Percentiles rank a stretch among this genome's conserved stretches.
These are phyloP conservation scores for Epichloe amarillans DNA, from an alignment of 2,329 filamentous ascomycete genomes.

Conservation along the genomic window DNA sequence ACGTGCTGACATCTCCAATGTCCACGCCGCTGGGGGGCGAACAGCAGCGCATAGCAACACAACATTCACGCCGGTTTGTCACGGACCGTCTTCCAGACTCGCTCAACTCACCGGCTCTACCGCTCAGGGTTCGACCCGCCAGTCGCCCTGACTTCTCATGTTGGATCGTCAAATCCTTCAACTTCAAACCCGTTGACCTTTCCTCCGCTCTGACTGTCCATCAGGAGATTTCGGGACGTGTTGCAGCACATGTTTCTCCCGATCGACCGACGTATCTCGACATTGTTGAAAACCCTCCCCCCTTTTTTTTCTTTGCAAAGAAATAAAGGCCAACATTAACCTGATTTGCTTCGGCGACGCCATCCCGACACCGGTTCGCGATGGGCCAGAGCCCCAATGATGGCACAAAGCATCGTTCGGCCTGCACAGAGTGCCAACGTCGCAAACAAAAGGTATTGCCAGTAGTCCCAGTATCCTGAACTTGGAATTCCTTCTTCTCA, in stretches of 20 bases:
- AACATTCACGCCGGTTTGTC: not conserved
- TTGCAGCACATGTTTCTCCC: not conserved
- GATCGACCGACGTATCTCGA: not conserved
- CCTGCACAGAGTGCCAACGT: conserved; percentile 30
- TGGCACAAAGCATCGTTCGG: conserved; percentile 14
- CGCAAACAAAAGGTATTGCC: conserved; percentile 25
- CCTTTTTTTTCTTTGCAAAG: too few relatives aligned
- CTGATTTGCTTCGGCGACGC: not conserved
- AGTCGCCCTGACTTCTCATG: not conserved
- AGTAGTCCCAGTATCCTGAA: not conserved
- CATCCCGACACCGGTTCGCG: not conserved
- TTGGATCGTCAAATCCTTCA: not conserved
- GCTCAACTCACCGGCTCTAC: not conserved
- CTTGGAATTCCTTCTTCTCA: not conserved
- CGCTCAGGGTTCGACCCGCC: not conserved
- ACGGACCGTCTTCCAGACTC: not conserved
- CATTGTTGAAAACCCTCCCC: not conserved
- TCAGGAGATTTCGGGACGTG: not conserved
- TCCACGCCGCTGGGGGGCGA: not conserved
- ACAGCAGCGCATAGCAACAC: not conserved
- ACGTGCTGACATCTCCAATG: not conserved
- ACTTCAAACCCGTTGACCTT: not conserved
- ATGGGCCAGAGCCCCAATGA: conserved; percentile 9
- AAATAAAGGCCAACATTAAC: not conserved
- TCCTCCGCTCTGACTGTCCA: not conserved